These are phyloP conservation scores for Forsythia suspensa DNA, from an alignment of 257 asterid species.

Conservation along the genomic window DNA sequence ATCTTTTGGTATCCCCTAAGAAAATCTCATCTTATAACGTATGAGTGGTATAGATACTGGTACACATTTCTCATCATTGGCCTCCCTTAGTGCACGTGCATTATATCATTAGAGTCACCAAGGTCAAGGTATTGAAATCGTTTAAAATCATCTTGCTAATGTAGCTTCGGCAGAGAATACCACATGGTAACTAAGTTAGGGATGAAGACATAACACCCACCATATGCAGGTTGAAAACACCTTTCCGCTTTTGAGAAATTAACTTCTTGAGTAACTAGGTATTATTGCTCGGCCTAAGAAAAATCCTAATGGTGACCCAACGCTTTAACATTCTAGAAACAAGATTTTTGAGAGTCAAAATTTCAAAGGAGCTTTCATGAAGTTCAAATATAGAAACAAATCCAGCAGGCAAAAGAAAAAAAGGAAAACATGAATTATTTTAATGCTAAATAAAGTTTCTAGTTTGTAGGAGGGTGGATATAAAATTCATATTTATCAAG, in stretches of 20 bases:
- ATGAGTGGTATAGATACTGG: neutral
- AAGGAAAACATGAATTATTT: neutral
- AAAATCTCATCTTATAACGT: neutral
- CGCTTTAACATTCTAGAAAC: neutral
- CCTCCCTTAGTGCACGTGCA: neutral
- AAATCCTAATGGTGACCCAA: neutral
- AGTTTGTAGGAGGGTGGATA: conserved; percentile 1
- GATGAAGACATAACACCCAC: neutral
- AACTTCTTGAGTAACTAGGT: neutral
- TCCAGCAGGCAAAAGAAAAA: neutral
- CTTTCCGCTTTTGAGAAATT: neutral
- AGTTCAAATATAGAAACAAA: neutral
- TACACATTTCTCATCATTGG: conserved; percentile 14
- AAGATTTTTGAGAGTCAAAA: neutral
- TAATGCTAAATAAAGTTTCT: neutral
- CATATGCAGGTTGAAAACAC: neutral
- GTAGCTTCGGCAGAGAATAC: neutral
- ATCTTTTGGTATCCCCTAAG: neutral
- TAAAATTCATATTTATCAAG: neutral
- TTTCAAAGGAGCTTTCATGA: neutral
- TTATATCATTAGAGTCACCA: conserved; percentile 2
- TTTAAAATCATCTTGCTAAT: conserved; percentile 9
- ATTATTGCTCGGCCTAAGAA: neutral
- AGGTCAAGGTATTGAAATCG: conserved; percentile 3
- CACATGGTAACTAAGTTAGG: neutral